Percentiles rank a stretch among this genome's conserved stretches.
phyloP scores from a whole-genome alignment of 306 rosid genomes.

The Citrullus amarus region DNA sequence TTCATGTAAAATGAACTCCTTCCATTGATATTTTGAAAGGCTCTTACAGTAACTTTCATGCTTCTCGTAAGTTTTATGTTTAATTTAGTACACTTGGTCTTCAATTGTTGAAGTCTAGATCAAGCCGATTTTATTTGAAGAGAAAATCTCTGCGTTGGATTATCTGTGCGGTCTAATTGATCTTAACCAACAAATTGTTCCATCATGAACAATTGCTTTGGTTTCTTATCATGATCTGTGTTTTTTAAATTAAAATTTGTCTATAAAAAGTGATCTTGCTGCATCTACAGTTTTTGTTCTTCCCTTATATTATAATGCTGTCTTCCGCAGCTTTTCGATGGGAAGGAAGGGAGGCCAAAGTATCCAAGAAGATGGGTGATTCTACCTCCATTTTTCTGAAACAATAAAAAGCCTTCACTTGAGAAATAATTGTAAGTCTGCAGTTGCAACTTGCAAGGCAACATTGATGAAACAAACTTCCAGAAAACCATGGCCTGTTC shows the following conservation, averaged over 20 bases:
- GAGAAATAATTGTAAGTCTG: not conserved
- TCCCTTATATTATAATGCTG: not conserved
- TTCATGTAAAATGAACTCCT: not conserved
- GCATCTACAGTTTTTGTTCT: not conserved
- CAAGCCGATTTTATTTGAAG: not conserved
- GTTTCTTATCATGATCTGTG: not conserved
- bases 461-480: not conserved
- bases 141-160: not conserved
- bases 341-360: conserved; percentile 77
- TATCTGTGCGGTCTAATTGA: not conserved
- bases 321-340: conserved; percentile 69
- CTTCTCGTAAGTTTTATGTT: not conserved
- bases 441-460: not conserved
- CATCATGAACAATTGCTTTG: not conserved
- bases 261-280: not conserved
- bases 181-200: not conserved
- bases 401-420: not conserved
- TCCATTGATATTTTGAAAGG: not conserved
- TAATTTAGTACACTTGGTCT: not conserved
- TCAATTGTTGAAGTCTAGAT: not conserved
- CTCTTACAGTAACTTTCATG: not conserved
- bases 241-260: not conserved
- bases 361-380: conserved; percentile 89
- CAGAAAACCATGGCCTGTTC: not conserved
- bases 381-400: conserved; percentile 69